These are phyloP conservation scores for Botrytis tulipae DNA, from an alignment of 2,329 filamentous ascomycete genomes.

Conservation along the genomic window DNA sequence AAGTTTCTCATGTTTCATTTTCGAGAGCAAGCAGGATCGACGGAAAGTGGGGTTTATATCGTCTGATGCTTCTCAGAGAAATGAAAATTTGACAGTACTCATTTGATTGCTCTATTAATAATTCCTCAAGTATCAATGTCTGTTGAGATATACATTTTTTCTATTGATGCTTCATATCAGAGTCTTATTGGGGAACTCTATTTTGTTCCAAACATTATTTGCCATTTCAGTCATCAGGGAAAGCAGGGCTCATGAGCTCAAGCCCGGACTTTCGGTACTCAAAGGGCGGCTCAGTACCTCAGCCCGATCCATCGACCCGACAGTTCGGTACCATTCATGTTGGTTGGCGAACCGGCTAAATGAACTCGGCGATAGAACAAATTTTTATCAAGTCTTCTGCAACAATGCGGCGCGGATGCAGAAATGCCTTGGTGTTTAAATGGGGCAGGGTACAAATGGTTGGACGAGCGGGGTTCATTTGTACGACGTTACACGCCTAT, in stretches of 20 bases:
- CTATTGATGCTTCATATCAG: background rate
- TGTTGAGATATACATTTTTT: background rate
- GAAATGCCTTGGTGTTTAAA: background rate
- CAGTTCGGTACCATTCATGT: background rate
- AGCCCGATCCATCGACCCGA: conserved; percentile 7
- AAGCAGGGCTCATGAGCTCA: background rate
- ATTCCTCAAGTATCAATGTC: background rate
- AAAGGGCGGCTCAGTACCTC: background rate
- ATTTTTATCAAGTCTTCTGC: background rate
- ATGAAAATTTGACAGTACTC: background rate
- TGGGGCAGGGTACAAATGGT: background rate
- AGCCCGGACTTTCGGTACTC: background rate
- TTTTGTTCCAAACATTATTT: background rate
- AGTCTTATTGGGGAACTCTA: background rate
- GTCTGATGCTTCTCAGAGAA: background rate
- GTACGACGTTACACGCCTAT: background rate
- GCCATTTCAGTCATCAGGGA: background rate
- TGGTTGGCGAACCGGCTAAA: background rate
- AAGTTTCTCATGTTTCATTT: background rate
- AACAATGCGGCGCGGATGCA: background rate
- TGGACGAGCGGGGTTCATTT: background rate
- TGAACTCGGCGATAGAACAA: background rate
- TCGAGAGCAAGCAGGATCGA: background rate
- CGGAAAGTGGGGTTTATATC: background rate
- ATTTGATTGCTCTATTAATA: background rate